Evolutionary conservation across 2,329 filamentous ascomycete genomes (phyloP).

Genomic region (Simplicillium aogashimaense): DNA sequence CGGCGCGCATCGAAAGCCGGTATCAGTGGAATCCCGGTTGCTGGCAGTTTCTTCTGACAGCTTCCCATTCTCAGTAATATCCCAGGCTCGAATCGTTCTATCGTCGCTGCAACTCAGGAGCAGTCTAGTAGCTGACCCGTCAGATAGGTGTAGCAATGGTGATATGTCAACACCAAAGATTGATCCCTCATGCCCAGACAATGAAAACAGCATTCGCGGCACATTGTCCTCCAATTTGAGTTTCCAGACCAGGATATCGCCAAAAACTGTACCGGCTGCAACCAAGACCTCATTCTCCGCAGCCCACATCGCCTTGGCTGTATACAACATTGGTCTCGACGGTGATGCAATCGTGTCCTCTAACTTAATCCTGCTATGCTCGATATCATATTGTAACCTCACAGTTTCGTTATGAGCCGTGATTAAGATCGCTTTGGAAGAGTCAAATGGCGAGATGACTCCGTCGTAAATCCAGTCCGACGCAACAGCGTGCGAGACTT

Average conservation of each 20-base stretch:
- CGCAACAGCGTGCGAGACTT: constrained; percentile 30
- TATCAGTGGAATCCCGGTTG: constrained; percentile 35
- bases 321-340: constrained; percentile 79
- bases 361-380: constrained; percentile 25
- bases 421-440: constrained; percentile 47
- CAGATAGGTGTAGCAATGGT: constrained; percentile 28
- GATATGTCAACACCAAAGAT: constrained; percentile 87
- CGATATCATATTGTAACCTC: constrained; percentile 28
- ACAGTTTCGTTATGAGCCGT: constrained; percentile 84
- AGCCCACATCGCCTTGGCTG: constrained; percentile 62
- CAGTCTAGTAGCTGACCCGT: constrained; percentile 41
- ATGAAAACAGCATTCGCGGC: constrained; percentile 39
- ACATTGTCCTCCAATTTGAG: constrained; percentile 29
- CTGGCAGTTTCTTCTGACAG: no score
- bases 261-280: constrained; percentile 86
- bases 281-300: constrained; percentile 54
- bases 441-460: constrained; percentile 35
- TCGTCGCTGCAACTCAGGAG: constrained; percentile 93
- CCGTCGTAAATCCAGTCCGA: constrained; percentile 74
- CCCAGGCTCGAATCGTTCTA: constrained; percentile 80
- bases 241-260: constrained; percentile 86
- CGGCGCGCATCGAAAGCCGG: constrained; percentile 44
- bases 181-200: constrained; percentile 75
- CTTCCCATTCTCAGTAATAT: constrained; percentile 51
- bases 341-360: constrained; percentile 46